These are phyloP conservation scores for Pseudoneurospora amorphoporcata DNA, from an alignment of 495 filamentous ascomycete species.

Conservation along the genomic window DNA sequence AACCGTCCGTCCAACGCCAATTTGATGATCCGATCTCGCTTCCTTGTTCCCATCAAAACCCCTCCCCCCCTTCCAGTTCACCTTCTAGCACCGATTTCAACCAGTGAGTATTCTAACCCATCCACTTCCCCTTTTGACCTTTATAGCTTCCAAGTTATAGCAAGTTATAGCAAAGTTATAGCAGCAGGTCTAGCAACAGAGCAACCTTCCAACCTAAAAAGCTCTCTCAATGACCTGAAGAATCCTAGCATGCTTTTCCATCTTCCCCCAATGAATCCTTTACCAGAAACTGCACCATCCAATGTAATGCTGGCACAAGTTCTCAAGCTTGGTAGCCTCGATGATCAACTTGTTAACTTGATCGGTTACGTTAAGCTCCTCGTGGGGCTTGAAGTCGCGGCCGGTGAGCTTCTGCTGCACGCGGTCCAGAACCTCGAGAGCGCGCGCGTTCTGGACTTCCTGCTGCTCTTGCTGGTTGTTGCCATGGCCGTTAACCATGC, in stretches of 20 bases:
- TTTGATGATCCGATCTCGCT: background rate
- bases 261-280: background rate
- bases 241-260: background rate
- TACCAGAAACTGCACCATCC: conserved; percentile 95
- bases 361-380: conserved; percentile 74
- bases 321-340: conserved; percentile 93
- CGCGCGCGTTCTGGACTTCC: conserved; percentile 87
- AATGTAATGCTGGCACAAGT: conserved; percentile 97
- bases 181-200: background rate
- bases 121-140: background rate
- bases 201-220: background rate
- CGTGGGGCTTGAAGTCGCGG: conserved; percentile 53
- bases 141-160: background rate
- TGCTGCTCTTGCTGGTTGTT: conserved; percentile 33
- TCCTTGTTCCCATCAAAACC: background rate
- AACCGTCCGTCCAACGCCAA: background rate
- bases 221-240: background rate
- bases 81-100: background rate
- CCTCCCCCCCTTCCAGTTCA: background rate
- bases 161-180: background rate
- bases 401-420: conserved; percentile 91
- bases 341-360: conserved; percentile 91
- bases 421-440: conserved; percentile 80
- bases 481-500: conserved; percentile 26
- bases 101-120: background rate